Base-by-base conservation (phyloP, 2,329 filamentous ascomycete genomes). In the Epicoccum nigrum region DNA sequence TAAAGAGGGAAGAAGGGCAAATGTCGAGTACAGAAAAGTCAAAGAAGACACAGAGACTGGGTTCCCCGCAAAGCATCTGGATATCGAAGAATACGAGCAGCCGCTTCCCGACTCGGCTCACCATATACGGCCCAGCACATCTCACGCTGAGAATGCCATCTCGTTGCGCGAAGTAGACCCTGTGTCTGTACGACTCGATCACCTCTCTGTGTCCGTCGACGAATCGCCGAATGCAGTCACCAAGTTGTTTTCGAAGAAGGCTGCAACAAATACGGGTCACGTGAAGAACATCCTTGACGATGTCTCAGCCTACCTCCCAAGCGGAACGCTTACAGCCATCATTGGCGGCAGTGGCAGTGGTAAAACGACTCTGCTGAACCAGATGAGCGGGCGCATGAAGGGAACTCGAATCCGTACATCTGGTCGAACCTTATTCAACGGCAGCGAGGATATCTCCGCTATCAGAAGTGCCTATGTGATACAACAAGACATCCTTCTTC, bases 311-410 rank as follows among this genome's bases (percentile, higher is more conserved):
- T 80, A 83, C 19, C 81, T 91, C 67, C 77, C 79, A 3, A 80
- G 83, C 7, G 87, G 88, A 3, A 87, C 84, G 3, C 71, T 92
- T 32, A 90, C 87, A 0, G 88, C 88, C 7, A 90, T 92, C 45
- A 85, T 92, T 50, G 88, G 88, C 8, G 87, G 87, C 3, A 87
- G 85, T 63, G 88, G 88, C 16, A 87, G 84, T 1, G 88, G 88
- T 0, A 91, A 91, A 47, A 74, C 68, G 2, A 70, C 68, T 2
- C 50, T 75, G 50, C 76, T 92, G 27, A 92, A 90, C 67, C 83
- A 85, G 16, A 81, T 91, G 74, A 86, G 88, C 9, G 84, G 88
- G 58, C 81, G 88, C 27, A 83, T 90, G 68, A 77, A 79, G 9
- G 74, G 76, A n/a, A 83, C 81, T 59, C 79, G 83, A 23, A 71